Evolutionary conservation across 1,139 yeast genomes (phyloP), one percentile per base, ranked within the genome.

Genomic region (Spencermartinsiella ligniputridi): DNA sequence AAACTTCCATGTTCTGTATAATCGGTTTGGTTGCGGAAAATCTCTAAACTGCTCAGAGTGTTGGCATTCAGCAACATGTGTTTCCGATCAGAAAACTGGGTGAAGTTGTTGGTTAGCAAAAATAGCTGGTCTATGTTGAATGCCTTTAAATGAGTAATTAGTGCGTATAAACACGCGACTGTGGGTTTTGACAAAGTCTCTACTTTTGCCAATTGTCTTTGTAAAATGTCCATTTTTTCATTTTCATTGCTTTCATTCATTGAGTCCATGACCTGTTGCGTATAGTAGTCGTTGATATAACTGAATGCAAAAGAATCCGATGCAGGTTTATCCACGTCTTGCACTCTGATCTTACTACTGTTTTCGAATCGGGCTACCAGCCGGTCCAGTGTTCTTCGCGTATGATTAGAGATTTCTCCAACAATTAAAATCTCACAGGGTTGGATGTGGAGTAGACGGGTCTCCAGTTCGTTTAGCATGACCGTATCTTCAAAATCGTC

Each of bases 341-440:
- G 48, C 12, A 49, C 36, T 2, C 44, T 32, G 13, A 46, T 45
- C 29, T 16, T 19, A 16, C 32, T 21, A 13, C n/a, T 47, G 40
- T 21, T 37, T 36, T 12, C 41, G n/a, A 27, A 27, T 22, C 22
- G 37, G 13, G 19, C 19, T 36, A 32, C 2, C 44, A 45, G 3
- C 45, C 35, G 56, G 2, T 44, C 52, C 43, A 53, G 53, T 21
- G 61, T 61, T 30, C 58, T 62, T 13, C 44, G 44, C 0, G 75
- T 70, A 27, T 63, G 67, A 1, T 60, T 51, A 0, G 71, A 58
- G 1, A 70, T 45, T 1, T 64, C 57, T 16, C 72, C 75, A 8
- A 76, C 61, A 2, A 70, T 49, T 0, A 89, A 55, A 12, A 89
- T 68, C 59, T 92, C 97, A 36, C 81, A 74, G 0, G 97, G 97